Evolutionary conservation across 176 grass and related monocot genomes (phyloP), one percentile per base, ranked within the genome.

Genomic region (Avena eriantha): DNA sequence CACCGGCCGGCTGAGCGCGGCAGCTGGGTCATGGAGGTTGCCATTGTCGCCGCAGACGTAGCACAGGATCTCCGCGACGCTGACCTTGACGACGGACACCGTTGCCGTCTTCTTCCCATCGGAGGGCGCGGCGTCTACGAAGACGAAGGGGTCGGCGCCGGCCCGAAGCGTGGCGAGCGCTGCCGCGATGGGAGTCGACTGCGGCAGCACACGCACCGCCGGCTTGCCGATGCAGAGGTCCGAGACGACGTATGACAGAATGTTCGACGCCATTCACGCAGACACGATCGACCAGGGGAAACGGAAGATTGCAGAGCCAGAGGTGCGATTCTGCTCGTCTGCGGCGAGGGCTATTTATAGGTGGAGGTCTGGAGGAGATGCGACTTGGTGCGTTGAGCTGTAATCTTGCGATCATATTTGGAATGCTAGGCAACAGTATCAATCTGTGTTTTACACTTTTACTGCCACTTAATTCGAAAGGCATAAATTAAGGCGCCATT

Each of bases 171-270:
- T 71, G 46, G 84, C 69, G 35, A 98, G 83, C 9, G 79, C 90
- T 15, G 86, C 90, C 5, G 83, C 79, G 69, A 98, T 43, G 7
- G 88, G 36, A 4, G 90, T 92, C 26, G 92, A 91, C 39, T 80
- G 82, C 19, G 82, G 93, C 12, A 95, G 86, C 69, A 86, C 80
- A 51, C 90, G 94, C 74, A 92, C 86, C 57, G 78, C 74, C 76
- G 92, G 96, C 85, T 90, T 98, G 78, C 93, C 96, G 84, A 98
- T 98, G 93, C 96, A 98, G 64, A 98, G 90, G 59, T 98, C 96
- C 66, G 93, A 94, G 77, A 92, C 87, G 53, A 92, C 93, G 86
- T 95, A 83, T 50, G 63, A 92, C 11, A 92, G 73, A 33, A 95
- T 81, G 65, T 21, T 86, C 18, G 82, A 82, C 88, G 93, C 93